Conservation (phyloP, 2,329 filamentous ascomycete genomes). For the Botryosphaeria agaves region DNA sequence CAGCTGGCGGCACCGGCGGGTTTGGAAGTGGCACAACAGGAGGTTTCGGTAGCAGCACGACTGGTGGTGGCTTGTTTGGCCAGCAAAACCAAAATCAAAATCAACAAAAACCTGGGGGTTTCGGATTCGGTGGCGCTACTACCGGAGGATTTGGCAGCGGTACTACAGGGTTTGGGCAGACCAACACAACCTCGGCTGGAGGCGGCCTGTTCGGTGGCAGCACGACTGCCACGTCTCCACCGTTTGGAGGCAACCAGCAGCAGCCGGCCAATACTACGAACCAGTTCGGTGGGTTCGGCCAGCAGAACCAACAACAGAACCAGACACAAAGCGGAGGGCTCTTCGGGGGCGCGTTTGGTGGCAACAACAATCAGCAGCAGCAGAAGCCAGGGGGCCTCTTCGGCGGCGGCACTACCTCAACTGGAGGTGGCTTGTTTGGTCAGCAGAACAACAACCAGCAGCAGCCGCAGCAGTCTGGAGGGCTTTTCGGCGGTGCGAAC, state of each 20-base stretch:
- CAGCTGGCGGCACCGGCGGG: conserved; percentile 13
- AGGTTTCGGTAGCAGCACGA: conserved; percentile 21
- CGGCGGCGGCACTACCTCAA: conserved; percentile 10
- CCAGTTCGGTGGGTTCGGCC: conserved; percentile 17
- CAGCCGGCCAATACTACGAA: conserved; percentile 25
- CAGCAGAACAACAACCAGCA: conserved; percentile 30
- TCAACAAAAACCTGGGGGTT: conserved; percentile 6
- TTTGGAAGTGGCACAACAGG: conserved; percentile 15
- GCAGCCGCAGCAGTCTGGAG: conserved; percentile 17
- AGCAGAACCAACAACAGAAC: conserved; percentile 12
- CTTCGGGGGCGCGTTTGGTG: conserved; percentile 4
- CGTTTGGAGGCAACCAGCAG: conserved; percentile 31
- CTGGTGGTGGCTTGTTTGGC: conserved; percentile 6
- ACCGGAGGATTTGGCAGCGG: conserved; percentile 5
- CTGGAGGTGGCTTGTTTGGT: conserved; percentile 8
- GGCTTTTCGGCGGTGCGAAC: conserved; percentile 26
- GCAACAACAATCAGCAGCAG: conserved; percentile 7
- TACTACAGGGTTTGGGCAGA: conserved; percentile 13
- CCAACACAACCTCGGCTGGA: conserved; percentile 13
- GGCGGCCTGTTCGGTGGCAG: conserved; percentile 16
- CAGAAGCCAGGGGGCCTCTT: conserved; percentile 11
- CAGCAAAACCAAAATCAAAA: conserved; percentile 9
- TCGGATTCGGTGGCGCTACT: conserved; percentile 8
- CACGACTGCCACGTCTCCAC: conserved; percentile 12
- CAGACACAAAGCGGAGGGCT: conserved; percentile 6